These are phyloP conservation scores for Nicotiana otophora DNA, from an alignment of 257 asterid genomes.

Conservation along the genomic window DNA sequence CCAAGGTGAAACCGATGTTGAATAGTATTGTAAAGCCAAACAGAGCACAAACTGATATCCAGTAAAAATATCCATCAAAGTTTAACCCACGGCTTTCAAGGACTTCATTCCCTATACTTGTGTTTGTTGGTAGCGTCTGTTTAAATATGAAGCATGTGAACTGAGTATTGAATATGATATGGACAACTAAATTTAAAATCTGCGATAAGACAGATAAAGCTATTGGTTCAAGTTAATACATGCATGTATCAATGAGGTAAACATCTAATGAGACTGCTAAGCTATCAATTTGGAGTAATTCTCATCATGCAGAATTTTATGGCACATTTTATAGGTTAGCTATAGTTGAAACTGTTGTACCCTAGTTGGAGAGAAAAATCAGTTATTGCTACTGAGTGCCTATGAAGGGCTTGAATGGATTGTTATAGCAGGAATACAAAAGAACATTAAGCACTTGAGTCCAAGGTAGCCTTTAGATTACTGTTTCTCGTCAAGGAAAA, in stretches of 20 bases:
- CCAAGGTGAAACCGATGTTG: slow-evolving; percentile 45
- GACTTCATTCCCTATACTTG: slow-evolving; percentile 44
- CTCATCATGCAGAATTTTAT: background rate
- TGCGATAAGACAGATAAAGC: background rate
- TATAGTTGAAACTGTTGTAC: background rate
- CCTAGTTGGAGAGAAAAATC: background rate
- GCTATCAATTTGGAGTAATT: background rate
- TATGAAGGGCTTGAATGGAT: background rate
- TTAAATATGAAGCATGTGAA: background rate
- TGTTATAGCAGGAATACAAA: background rate
- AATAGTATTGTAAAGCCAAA: slow-evolving; percentile 44
- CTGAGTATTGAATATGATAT: background rate
- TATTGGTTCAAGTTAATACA: background rate
- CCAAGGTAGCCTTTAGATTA: slow-evolving; percentile 1
- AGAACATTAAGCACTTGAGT: background rate
- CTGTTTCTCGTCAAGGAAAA: background rate
- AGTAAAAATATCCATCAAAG: slow-evolving; percentile 35
- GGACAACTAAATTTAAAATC: background rate
- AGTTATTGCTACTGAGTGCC: background rate
- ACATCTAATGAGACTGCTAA: background rate
- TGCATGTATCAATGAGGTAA: background rate
- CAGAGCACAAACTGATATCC: slow-evolving; percentile 60
- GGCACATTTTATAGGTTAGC: slow-evolving; percentile 3
- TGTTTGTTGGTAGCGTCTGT: slow-evolving; percentile 34
- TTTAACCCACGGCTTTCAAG: slow-evolving; percentile 50